Evolutionary conservation across 495 filamentous ascomycete species (phyloP).

Genomic region (Hypoxylon lenormandii): DNA sequence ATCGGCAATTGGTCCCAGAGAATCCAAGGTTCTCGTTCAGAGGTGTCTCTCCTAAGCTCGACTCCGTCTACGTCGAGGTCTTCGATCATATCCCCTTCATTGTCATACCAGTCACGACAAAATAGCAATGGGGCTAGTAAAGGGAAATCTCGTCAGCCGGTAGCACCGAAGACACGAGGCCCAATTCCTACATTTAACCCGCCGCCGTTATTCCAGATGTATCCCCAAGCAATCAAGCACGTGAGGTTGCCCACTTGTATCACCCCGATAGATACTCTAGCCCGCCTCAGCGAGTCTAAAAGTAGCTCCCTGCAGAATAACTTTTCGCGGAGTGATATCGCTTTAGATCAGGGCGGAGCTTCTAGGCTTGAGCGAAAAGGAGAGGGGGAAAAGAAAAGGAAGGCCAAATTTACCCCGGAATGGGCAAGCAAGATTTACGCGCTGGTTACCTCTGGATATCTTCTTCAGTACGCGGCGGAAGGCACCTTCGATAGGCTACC

Average conservation of each 20-base stretch:
- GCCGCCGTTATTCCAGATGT: slow-evolving; percentile 90
- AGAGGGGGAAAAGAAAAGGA: slow-evolving; percentile 57
- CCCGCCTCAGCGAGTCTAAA: slow-evolving; percentile 70
- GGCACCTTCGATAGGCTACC: slow-evolving; percentile 84
- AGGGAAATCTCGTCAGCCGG: slow-evolving; percentile 25
- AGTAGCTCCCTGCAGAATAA: slow-evolving; percentile 60
- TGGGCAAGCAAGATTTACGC: slow-evolving; percentile 88
- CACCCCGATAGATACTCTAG: slow-evolving; percentile 67
- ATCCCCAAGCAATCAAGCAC: slow-evolving; percentile 78
- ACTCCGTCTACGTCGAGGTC: slow-evolving; percentile 25
- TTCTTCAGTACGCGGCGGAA: slow-evolving; percentile 87
- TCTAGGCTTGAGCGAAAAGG: slow-evolving; percentile 47
- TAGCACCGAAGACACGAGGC: slow-evolving; percentile 23
- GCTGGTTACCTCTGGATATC: slow-evolving; percentile 80
- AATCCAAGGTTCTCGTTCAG: slow-evolving; percentile 56
- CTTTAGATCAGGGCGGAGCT: slow-evolving; percentile 45
- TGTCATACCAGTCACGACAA: slow-evolving; percentile 19
- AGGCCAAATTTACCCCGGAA: slow-evolving; percentile 68
- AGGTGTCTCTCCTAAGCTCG: slow-evolving; percentile 51
- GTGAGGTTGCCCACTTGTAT: slow-evolving; percentile 65
- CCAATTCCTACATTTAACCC: slow-evolving; percentile 71
- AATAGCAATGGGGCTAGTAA: slow-evolving; percentile 20
- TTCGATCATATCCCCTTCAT: slow-evolving; percentile 4
- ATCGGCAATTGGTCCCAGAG: slow-evolving; percentile 59
- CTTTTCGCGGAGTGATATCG: slow-evolving; percentile 49